A percentile compares a stretch with the other conserved stretches of the same genome.
These are phyloP conservation scores for Epichloe sibirici DNA, from an alignment of 2,329 filamentous ascomycete species.

Conservation along the genomic window DNA sequence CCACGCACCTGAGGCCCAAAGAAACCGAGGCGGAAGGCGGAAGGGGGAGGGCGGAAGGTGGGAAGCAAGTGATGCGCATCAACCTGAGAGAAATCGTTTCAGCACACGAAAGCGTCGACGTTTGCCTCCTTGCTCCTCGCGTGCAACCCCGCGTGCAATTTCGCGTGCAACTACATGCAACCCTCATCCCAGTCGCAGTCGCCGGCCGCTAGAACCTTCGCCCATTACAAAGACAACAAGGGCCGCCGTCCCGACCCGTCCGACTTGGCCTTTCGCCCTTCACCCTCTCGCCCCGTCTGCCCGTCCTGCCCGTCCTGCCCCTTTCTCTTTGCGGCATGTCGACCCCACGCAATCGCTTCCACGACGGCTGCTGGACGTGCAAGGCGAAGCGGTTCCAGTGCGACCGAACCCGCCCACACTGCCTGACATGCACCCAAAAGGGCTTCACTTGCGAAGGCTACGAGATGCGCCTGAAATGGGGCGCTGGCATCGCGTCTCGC, in stretches of 20 bases:
- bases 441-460: conserved; percentile 2
- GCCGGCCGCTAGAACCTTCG: too few species aligned
- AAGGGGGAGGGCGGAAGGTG: too few species aligned
- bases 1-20: neutral
- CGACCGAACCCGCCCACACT: conserved; percentile 1
- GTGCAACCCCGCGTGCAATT: too few species aligned
- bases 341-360: conserved; percentile 4
- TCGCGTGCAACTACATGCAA: too few species aligned
- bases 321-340: conserved; percentile 3
- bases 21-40: neutral
- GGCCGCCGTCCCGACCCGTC: neutral
- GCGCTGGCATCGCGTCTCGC: conserved; percentile 1
- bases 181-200: too few species aligned
- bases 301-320: neutral
- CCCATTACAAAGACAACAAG: neutral
- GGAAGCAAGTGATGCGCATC: too few species aligned
- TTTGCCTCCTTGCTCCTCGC: too few species aligned
- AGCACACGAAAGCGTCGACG: neutral
- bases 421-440: conserved; percentile 1
- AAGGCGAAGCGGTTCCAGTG: conserved; percentile 3
- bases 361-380: conserved; percentile 4
- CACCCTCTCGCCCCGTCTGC: neutral
- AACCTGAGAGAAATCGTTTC: neutral
- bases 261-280: neutral
- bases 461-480: conserved; percentile 5